These are phyloP conservation scores for Schrenkiella parvula DNA, from an alignment of 345 rosid genomes.

Conservation along the genomic window DNA sequence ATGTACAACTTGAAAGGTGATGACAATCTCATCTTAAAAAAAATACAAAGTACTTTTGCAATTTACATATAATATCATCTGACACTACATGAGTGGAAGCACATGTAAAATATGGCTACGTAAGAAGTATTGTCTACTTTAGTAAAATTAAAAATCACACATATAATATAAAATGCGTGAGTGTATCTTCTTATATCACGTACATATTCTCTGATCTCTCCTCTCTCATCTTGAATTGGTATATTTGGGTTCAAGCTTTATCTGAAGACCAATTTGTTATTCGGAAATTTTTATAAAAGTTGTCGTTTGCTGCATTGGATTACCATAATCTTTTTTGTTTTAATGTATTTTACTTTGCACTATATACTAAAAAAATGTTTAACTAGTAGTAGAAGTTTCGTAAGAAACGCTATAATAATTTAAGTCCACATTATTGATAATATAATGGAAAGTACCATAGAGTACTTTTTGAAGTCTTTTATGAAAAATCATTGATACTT, in stretches of 20 bases:
- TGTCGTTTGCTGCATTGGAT: not conserved
- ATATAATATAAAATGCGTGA: constrained; percentile 12
- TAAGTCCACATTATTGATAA: not conserved
- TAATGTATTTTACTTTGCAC: not conserved
- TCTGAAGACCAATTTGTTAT: not conserved
- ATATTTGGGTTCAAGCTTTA: constrained; percentile 1
- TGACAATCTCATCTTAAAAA: not conserved
- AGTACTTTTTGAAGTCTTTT: not conserved
- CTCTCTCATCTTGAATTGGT: too few species aligned
- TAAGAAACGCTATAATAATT: not conserved
- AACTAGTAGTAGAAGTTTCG: not conserved
- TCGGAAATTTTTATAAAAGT: not conserved
- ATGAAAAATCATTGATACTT: not conserved
- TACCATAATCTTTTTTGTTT: not conserved
- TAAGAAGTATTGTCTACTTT: not conserved
- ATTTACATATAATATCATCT: not conserved
- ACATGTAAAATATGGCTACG: not conserved
- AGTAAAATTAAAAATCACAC: constrained; percentile 7
- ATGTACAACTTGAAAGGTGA: too few species aligned
- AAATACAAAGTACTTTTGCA: not conserved
- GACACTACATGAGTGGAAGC: constrained; percentile 1
- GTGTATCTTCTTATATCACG: not conserved
- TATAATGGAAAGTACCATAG: not conserved
- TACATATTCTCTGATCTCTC: too few species aligned
- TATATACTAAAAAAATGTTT: not conserved